phyloP scores from a whole-genome alignment of 2,329 filamentous ascomycete genomes.

The Aspergillaceae sp. region DNA sequence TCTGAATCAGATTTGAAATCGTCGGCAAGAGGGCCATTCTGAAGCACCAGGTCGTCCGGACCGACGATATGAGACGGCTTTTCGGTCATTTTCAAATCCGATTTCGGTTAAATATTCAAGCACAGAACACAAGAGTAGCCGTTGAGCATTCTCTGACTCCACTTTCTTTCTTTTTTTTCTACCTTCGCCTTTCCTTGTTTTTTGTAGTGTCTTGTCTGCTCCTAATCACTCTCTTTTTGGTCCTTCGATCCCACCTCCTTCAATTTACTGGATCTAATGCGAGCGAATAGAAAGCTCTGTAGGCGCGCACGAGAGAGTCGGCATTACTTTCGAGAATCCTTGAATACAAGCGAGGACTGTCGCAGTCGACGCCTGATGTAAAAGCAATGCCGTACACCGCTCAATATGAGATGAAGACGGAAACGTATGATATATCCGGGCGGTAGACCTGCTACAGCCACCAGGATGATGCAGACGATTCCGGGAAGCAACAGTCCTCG shows the following conservation, averaged over 20 bases:
- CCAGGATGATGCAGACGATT: not conserved
- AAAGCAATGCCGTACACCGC: too few species aligned
- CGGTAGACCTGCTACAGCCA: not conserved
- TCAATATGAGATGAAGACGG: too few species aligned
- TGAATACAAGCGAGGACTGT: not conserved
- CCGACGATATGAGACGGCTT: not conserved
- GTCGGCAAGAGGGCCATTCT: not conserved
- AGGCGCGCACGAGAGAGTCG: not conserved
- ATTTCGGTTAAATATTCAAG: too few species aligned
- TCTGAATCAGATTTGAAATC: slow-evolving; percentile 6
- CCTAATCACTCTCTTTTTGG: not conserved
- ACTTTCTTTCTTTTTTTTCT: not conserved
- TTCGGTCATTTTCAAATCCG: not conserved
- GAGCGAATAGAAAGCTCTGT: not conserved
- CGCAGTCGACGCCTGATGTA: not conserved
- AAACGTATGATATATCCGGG: not conserved
- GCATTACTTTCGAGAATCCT: not conserved
- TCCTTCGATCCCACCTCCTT: not conserved
- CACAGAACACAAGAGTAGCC: not conserved
- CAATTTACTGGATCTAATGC: not conserved
- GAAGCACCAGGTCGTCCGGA: not conserved
- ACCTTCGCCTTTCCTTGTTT: not conserved
- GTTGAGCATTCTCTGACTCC: not conserved
- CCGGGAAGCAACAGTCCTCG: not conserved
- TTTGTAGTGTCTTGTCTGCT: not conserved